Percentiles rank a stretch among this genome's conserved stretches.
Conservation (phyloP, 2,329 filamentous ascomycete genomes). For the Colletotrichum horii region DNA sequence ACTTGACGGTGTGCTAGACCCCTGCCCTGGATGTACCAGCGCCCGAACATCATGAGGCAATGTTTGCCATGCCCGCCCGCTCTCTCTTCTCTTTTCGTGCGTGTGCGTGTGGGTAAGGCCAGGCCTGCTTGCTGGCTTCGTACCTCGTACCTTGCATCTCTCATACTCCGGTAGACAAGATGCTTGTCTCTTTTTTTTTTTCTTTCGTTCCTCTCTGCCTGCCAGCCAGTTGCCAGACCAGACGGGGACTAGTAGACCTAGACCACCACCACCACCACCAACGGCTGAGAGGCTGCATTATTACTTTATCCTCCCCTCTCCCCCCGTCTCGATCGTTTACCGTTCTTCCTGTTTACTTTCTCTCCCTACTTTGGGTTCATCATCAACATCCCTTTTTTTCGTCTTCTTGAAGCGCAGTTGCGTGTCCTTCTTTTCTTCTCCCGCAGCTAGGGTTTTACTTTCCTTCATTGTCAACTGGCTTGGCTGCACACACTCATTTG, state of each 20-base stretch:
- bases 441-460: conserved; percentile 47
- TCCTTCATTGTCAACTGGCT: conserved; percentile 57
- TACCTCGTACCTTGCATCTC: background rate
- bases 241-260: background rate
- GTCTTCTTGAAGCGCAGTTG: conserved; percentile 41
- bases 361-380: conserved; percentile 29
- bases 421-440: conserved; percentile 43
- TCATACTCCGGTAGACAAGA: background rate
- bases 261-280: background rate
- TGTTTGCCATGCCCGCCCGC: conserved; percentile 20
- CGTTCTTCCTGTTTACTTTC: conserved; percentile 31
- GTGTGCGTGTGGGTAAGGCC: background rate
- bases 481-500: conserved; percentile 63
- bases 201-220: background rate
- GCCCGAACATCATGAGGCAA: conserved; percentile 35
- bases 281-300: conserved; percentile 33
- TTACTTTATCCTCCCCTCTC: conserved; percentile 21
- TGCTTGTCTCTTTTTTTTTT: conserved; percentile 25
- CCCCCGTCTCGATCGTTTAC: conserved; percentile 19
- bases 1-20: conserved; percentile 38
- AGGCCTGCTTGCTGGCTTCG: background rate
- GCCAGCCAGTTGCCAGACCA: conserved; percentile 5
- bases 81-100: conserved; percentile 1
- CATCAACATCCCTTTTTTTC: conserved; percentile 37
- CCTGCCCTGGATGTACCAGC: conserved; percentile 38